Base-by-base conservation (phyloP, 129 eudicot species). In the Tanacetum coccineum region DNA sequence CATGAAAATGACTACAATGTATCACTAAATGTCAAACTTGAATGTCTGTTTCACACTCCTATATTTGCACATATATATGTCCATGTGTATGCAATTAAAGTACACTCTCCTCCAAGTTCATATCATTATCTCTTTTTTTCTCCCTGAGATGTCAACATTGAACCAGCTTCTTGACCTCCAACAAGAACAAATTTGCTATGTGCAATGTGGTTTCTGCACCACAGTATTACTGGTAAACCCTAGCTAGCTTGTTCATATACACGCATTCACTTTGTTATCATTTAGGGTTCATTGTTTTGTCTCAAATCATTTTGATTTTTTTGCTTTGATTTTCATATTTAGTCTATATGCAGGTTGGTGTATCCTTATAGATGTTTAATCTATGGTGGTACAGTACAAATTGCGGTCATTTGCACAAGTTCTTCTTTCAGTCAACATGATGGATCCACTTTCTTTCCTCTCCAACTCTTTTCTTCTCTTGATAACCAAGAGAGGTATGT, bases 331-430 rank as follows among this genome's bases (percentile, higher is more conserved):
- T 18, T 2, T 55, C 22, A 55, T 12, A 7, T 44, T 11, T 25
- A n/a, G 36, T 65, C 7, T 14, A 21, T 51, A 32, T 77, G 72
- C 69, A 91, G 98, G 98, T 92, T 40, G 76, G 78, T 74, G 98
- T 92, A 70, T n/a, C 98, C 98, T 46, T 73, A 42, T 62, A 80
- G 78, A 66, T 88, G 88, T 86, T 76, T 88, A n/a, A 72, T 75
- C 98, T 40, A 84, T 62, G 87, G 91, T 81, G 70, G 95, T 81
- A 86, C 91, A 47, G 96, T 92, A n/a, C 17, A 82, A 78, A 73
- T n/a, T 92, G 98, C 67, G 98, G 96, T 6, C 91, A 92, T n/a
- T 74, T 92, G 98, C 81, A 74, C 84, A 73, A 80, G 78, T n/a
- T 60, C 90, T 92, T 59, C 83, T 92, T 57, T 80, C 96, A 6